phyloP scores from a whole-genome alignment of 768 basidiomycete species.

The Podaxis rugospora region DNA sequence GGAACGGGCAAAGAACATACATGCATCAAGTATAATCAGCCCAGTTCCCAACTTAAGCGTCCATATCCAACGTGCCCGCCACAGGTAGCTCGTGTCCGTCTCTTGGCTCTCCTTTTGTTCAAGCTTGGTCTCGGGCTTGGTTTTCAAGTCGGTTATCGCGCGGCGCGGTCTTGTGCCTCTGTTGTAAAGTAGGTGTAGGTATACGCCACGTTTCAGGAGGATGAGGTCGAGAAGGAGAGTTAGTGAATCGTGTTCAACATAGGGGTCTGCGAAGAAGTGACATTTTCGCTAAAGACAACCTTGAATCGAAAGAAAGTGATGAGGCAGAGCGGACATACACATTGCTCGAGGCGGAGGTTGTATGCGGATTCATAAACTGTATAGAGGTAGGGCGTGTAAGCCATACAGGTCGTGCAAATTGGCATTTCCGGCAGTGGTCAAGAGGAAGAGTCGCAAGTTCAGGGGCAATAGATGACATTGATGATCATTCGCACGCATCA shows the following conservation, averaged over 20 bases:
- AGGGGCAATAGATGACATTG: neutral
- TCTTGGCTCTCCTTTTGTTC: neutral
- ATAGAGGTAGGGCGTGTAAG: slow-evolving; percentile 63
- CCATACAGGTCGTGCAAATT: slow-evolving; percentile 75
- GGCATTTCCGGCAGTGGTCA: slow-evolving; percentile 45
- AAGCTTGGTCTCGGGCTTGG: neutral
- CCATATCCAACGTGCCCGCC: slow-evolving; percentile 43
- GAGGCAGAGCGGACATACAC: slow-evolving; percentile 41
- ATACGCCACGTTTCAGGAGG: slow-evolving; percentile 77
- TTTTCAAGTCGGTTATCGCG: slow-evolving; percentile 18
- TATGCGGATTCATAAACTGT: slow-evolving; percentile 76
- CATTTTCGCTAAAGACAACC: slow-evolving; percentile 44
- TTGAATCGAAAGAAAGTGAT: neutral
- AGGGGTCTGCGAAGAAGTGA: slow-evolving; percentile 74
- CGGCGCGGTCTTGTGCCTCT: slow-evolving; percentile 63
- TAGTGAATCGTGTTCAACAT: slow-evolving; percentile 78
- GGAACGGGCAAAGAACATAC: slow-evolving; percentile 36
- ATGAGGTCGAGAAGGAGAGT: slow-evolving; percentile 77
- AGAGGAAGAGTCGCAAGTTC: neutral
- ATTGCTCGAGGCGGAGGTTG: slow-evolving; percentile 81
- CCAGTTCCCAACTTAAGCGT: slow-evolving; percentile 56
- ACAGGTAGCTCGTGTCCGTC: neutral
- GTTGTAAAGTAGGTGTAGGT: slow-evolving; percentile 79
- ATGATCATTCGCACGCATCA: neutral
- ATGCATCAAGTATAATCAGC: slow-evolving; percentile 65